Conservation (phyloP, 148 eudicot species). For the Chenopodium suecicum region DNA sequence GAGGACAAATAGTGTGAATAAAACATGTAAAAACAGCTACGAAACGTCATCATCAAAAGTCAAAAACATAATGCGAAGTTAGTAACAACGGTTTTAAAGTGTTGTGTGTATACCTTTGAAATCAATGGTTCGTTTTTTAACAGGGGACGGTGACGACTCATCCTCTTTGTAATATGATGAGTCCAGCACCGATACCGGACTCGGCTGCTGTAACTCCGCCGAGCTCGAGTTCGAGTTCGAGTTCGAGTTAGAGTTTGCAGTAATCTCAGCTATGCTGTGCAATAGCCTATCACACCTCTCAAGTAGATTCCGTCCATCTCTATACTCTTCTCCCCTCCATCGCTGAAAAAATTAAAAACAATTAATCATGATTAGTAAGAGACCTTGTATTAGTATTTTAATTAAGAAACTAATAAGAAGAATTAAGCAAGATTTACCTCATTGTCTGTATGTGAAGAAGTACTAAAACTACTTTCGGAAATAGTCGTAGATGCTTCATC, state of each 20-base stretch:
- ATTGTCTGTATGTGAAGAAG: constrained; percentile 71
- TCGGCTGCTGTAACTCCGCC: constrained; percentile 73
- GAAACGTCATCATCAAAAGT: constrained; percentile 25
- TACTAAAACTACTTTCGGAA: constrained; percentile 64
- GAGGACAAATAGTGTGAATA: not conserved
- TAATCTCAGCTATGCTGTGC: constrained; percentile 79
- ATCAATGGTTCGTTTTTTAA: constrained; percentile 74
- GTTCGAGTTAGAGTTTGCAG: constrained; percentile 23
- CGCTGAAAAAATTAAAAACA: constrained; percentile 39
- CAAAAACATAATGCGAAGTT: not conserved
- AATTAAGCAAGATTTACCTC: constrained; percentile 48
- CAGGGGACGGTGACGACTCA: constrained; percentile 87
- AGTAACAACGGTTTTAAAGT: not conserved
- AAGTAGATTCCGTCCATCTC: constrained; percentile 61
- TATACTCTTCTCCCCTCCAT: constrained; percentile 61
- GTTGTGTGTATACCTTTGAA: constrained; percentile 64
- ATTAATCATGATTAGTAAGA: not conserved
- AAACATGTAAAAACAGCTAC: constrained; percentile 9
- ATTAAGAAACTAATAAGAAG: not conserved
- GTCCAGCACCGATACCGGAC: constrained; percentile 96
- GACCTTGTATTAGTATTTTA: not conserved
- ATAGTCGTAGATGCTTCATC: constrained; percentile 71
- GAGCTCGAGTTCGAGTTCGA: constrained; percentile 22
- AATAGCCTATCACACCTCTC: constrained; percentile 83
- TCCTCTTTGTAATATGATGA: constrained; percentile 84